Evolutionary conservation across 768 basidiomycete genomes (phyloP).

Genomic region (Clitopilus hobsonii): DNA sequence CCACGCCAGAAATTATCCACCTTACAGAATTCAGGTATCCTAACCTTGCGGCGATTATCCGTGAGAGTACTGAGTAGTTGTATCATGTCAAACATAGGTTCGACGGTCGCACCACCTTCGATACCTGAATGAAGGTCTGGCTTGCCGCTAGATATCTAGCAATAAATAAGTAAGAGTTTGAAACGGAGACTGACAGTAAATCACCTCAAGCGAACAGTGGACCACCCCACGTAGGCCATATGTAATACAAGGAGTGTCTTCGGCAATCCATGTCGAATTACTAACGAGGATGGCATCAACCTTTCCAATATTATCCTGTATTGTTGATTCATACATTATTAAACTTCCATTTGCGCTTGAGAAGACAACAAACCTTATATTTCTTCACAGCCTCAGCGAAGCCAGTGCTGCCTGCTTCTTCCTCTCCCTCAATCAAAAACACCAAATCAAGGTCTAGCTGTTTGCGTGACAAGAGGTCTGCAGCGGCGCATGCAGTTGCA

Average conservation of each 20-base stretch:
- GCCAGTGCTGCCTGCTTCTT: conserved; percentile 89
- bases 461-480: conserved; percentile 66
- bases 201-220: conserved; percentile 75
- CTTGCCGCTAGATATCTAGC: conserved; percentile 61
- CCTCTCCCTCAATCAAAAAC: conserved; percentile 93
- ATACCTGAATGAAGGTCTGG: conserved; percentile 93
- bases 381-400: conserved; percentile 73
- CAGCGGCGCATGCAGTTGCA: conserved; percentile 86
- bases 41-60: conserved; percentile 51
- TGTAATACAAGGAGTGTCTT: conserved; percentile 88
- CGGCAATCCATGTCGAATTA: conserved; percentile 97
- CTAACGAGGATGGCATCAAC: conserved; percentile 83
- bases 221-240: conserved; percentile 94
- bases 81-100: conserved; percentile 94
- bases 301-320: conserved; percentile 73
- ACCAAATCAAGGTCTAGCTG: conserved; percentile 84
- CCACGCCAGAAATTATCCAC: conserved; percentile 7
- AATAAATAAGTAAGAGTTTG: not conserved
- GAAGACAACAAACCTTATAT: conserved; percentile 64
- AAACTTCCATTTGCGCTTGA: not conserved
- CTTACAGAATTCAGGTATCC: conserved; percentile 83
- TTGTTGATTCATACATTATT: too few species aligned
- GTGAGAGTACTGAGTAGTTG: conserved; percentile 59
- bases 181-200: not conserved
- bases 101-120: conserved; percentile 82